phyloP scores from a whole-genome alignment of 345 rosid genomes.

The Populus tremula region DNA sequence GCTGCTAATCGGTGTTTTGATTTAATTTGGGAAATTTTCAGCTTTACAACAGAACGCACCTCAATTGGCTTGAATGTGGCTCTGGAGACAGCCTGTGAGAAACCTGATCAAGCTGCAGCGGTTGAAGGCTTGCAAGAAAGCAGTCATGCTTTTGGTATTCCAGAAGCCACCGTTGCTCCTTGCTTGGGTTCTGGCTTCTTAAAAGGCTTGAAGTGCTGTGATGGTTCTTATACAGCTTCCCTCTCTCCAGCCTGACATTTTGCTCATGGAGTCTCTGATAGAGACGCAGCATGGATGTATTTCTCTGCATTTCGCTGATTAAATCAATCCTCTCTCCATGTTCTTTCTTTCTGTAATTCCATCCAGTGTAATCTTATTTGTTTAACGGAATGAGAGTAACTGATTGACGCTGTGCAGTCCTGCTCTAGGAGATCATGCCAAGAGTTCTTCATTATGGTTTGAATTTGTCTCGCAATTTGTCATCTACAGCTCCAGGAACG shows the following conservation, averaged over 20 bases:
- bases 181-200: constrained; percentile 51
- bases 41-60: constrained; percentile 66
- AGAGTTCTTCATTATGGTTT: not conserved
- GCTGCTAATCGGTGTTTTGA: not conserved
- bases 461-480: not conserved
- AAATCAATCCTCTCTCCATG: not conserved
- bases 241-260: constrained; percentile 49
- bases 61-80: constrained; percentile 76
- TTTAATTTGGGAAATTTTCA: constrained; percentile 27
- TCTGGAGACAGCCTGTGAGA: constrained; percentile 32
- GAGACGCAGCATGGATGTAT: not conserved
- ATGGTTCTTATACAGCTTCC: constrained; percentile 56
- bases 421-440: not conserved
- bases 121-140: constrained; percentile 23
- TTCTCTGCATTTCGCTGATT: not conserved
- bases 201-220: constrained; percentile 62
- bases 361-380: not conserved
- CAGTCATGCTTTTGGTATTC: constrained; percentile 36
- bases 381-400: not conserved
- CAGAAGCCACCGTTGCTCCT: constrained; percentile 48
- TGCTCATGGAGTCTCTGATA: not conserved
- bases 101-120: constrained; percentile 27
- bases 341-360: not conserved
- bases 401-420: not conserved
- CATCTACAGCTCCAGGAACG: not conserved